Base-by-base conservation (phyloP, 2,329 filamentous ascomycete species). In the Scorias spongiosa region DNA sequence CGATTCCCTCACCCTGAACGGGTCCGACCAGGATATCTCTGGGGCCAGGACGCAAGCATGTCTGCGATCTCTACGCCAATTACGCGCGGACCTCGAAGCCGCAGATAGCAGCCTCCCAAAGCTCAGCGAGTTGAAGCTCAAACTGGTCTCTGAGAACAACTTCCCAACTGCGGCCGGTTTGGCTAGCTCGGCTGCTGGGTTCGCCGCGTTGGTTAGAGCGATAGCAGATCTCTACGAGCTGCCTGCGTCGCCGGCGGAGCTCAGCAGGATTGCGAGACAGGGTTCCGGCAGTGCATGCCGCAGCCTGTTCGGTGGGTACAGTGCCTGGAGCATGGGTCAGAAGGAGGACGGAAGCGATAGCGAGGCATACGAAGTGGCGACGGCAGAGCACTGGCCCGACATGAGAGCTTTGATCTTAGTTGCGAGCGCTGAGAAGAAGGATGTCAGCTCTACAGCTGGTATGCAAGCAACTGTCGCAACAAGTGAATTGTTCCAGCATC, bases 381-480 rank as follows among this genome's bases (percentile, higher is more conserved):
- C 86, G 8, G 85, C 84, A 0, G 76, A 78, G 14, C 89, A 96
- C 71, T 98, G 91, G 91, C 88, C 91, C 6, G 76, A 84, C 48
- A 96, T 98, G 88, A 80, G 84, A 29, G 91, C 91, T 1, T 66
- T 95, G 36, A 81, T 98, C 49, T 76, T 98, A 18, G 91, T 98
- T 2, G 89, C 83, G 43, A 89, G 81, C 46, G 88, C 88, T 0
- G 86, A 84, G 56, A 95, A 96, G 74, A 98, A 98, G 72, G 87
- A 86, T 48, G 88, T 98, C 26, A 84, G 82, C 43, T 91, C 84
- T 46, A 94, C 87, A 11, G 80, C 84, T 17, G 91, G 91, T 51
- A 98, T 98, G 91, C 93, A 98, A 66, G 84, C 87, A 60, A 98
- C 91, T 0, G 88, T 96, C 11, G 80, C 80, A 11, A 96, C 89